Base-by-base conservation (phyloP, 345 rosid genomes). In the Ceriops decandra region DNA sequence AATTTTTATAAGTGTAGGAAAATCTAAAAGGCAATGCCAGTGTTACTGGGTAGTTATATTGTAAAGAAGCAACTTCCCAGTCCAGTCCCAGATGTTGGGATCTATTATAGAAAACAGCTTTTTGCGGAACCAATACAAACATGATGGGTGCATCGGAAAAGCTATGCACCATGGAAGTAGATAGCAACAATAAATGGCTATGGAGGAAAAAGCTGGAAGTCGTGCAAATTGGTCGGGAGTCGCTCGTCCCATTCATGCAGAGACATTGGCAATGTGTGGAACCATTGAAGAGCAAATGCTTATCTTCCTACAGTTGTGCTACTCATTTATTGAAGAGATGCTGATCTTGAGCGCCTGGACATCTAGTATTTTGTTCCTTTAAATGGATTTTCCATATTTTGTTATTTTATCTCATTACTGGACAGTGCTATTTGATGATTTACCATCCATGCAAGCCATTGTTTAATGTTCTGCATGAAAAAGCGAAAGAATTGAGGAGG, bases 221-320 rank as follows among this genome's bases (percentile, higher is more conserved):
- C 92, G 95, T 33, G 96, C 95, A 70, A 92, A 88, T 78, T 82
- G 93, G 65, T 85, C 90, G 97, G 97, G 99, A 28, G 97, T 95
- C 59, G 79, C 83, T 69, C 86, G 95, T 57, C 96, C 95, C 64
- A 85, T 91, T 77, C 72, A 85, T 51, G 96, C 91, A 33, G 93
- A 93, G 74, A 93, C 96, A 67, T 71, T 89, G 77, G 87, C 90
- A n/a, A 91, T 93, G 97, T 77, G 77, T 63, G 89, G 95, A 66
- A 89, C 97, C n/a, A 88, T 95, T 60, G 96, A 95, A 79, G 88
- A 90, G 79, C 95, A 87, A 79, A 91, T 95, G 99, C 38, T 91
- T 72, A 86, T 82, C 71, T 87, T 91, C 79, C 82, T 91, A 57
- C 84, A 84, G 92, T 96, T 95, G 62, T 52, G n/a, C 6, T 15